These are phyloP conservation scores for Erythrobasidium hasegawianum DNA, from an alignment of 1,284 basidiomycete species.

Conservation along the genomic window DNA sequence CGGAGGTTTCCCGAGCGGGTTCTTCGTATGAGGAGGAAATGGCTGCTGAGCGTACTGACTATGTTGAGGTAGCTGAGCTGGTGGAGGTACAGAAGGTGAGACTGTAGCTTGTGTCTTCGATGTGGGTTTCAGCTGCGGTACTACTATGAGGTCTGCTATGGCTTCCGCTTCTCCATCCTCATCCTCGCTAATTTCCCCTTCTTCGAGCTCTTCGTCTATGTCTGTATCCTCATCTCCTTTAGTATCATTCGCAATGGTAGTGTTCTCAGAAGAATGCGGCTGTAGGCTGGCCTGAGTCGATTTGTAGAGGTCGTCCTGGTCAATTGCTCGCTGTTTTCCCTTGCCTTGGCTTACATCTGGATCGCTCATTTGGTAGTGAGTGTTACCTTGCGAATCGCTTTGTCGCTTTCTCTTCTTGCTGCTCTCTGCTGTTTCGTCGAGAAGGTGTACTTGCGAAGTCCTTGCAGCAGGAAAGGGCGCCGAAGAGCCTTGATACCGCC, in stretches of 20 bases:
- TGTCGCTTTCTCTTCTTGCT: too few relatives aligned
- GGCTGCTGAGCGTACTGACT: too few relatives aligned
- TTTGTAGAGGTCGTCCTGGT: neutral
- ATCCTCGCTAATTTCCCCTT: conserved; percentile 1
- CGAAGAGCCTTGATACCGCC: too few relatives aligned
- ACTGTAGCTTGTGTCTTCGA: neutral
- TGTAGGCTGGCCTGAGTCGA: too few relatives aligned
- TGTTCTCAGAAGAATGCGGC: too few relatives aligned
- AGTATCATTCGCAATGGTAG: neutral
- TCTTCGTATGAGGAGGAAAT: too few relatives aligned
- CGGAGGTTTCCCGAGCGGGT: too few relatives aligned
- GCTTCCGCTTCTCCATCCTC: neutral
- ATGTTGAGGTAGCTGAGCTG: neutral
- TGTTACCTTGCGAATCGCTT: too few relatives aligned
- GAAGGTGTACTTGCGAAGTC: too few relatives aligned
- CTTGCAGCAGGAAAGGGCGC: too few relatives aligned
- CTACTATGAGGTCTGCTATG: neutral
- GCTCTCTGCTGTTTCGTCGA: too few relatives aligned
- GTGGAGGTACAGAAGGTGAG: neutral
- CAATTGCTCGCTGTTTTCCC: neutral
- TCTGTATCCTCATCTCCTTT: neutral
- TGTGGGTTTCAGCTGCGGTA: neutral
- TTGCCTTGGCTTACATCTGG: neutral
- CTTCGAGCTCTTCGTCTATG: neutral
- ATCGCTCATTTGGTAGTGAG: too few relatives aligned